Conservation (phyloP, 768 basidiomycete species). For the Auriscalpium orientale region DNA sequence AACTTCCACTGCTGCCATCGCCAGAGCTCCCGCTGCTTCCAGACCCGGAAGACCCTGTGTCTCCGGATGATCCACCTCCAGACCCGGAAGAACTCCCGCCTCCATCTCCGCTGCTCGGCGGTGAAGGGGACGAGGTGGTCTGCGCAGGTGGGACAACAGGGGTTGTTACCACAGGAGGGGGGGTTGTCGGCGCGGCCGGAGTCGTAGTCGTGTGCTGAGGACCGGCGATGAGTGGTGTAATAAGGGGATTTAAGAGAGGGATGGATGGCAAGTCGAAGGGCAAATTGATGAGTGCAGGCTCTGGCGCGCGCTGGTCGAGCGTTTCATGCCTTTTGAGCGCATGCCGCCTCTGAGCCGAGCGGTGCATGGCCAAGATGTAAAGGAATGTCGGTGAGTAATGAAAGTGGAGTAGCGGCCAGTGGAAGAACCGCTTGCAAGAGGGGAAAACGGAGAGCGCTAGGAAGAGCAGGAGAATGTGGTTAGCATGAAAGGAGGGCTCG, state of each 20-base stretch:
- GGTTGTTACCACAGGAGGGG: neutral
- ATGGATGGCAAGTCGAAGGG: conserved; percentile 4
- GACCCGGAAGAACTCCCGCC: neutral
- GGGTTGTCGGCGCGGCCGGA: conserved; percentile 1
- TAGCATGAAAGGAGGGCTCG: neutral
- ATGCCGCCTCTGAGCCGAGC: neutral
- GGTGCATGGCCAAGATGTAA: neutral
- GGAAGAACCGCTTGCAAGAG: neutral
- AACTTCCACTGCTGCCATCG: neutral
- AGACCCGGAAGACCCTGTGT: neutral
- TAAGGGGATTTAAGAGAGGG: conserved; percentile 27
- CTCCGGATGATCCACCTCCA: neutral
- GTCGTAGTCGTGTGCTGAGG: conserved; percentile 1
- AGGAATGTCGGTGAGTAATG: neutral
- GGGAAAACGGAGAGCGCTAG: neutral
- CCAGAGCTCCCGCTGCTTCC: neutral
- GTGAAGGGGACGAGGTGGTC: too few species aligned
- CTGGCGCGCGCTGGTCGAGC: neutral
- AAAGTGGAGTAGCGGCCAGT: neutral
- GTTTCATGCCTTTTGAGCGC: neutral
- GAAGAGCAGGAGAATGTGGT: neutral
- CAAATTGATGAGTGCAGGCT: conserved; percentile 3
- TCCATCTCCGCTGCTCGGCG: neutral
- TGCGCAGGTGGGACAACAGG: neutral
- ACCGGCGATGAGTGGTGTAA: conserved; percentile 22